A percentile compares a stretch with the other conserved stretches of the same genome.
Conservation (phyloP, 768 basidiomycete species). For the Phlebiopsis gigantea region DNA sequence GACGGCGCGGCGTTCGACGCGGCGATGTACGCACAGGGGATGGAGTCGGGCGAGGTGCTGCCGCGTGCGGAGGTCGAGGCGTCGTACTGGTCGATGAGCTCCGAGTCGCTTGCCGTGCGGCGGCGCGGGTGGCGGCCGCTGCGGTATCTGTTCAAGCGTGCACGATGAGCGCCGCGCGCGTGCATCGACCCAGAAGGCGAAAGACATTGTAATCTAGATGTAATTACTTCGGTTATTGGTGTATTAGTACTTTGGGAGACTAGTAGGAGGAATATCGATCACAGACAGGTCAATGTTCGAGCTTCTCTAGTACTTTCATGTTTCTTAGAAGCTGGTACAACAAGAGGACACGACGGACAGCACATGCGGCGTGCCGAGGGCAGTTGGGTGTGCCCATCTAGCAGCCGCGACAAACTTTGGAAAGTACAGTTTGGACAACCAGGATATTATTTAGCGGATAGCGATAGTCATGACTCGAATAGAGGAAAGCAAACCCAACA, state of each 20-base stretch:
- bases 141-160: constrained; percentile 4
- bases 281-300: not conserved
- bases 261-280: not conserved
- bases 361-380: not conserved
- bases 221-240: not conserved
- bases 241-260: not conserved
- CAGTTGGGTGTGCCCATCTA: not conserved
- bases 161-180: not conserved
- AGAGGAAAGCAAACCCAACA: not conserved
- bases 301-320: not conserved
- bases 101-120: constrained; percentile 1
- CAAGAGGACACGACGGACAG: not conserved
- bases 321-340: not conserved
- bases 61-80: not conserved
- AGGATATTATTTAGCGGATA: constrained; percentile 1
- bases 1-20: too few relatives aligned
- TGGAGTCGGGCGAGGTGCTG: constrained; percentile 5
- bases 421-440: not conserved
- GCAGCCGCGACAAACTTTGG: not conserved
- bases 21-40: not conserved
- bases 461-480: not conserved
- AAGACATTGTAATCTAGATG: not conserved
- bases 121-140: constrained; percentile 1
- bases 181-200: not conserved
- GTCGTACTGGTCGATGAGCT: constrained; percentile 4